Conservation (phyloP, 495 filamentous ascomycete genomes). For the Aspergillus saccharolyticus region DNA sequence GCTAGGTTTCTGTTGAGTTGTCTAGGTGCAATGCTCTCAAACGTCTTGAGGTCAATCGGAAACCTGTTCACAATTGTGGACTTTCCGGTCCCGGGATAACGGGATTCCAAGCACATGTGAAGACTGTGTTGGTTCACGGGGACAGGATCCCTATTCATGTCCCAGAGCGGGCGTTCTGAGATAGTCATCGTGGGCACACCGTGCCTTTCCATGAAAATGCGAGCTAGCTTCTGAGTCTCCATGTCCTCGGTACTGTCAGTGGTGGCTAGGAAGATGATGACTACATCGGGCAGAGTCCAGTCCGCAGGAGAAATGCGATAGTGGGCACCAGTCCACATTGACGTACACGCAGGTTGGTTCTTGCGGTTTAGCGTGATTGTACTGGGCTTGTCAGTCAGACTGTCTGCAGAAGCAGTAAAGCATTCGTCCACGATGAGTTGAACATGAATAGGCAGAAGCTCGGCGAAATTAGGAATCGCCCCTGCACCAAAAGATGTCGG, state of each 20-base stretch:
- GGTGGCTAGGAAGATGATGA: conserved; percentile 61
- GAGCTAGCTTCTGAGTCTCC: conserved; percentile 50
- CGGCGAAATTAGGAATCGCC: conserved; percentile 53
- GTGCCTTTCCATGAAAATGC: conserved; percentile 61
- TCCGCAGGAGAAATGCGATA: conserved; percentile 42
- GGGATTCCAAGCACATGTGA: conserved; percentile 66
- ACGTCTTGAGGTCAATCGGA: conserved; percentile 69
- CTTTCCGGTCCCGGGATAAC: conserved; percentile 44
- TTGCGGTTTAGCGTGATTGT: conserved; percentile 56
- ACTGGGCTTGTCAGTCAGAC: conserved; percentile 36
- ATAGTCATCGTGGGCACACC: conserved; percentile 63
- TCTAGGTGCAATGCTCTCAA: conserved; percentile 63
- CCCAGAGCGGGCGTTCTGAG: conserved; percentile 54
- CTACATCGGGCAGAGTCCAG: conserved; percentile 68
- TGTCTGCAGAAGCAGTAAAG: conserved; percentile 45
- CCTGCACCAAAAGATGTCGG: conserved; percentile 63
- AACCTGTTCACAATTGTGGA: conserved; percentile 52
- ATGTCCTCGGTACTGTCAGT: conserved; percentile 44
- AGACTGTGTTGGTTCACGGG: conserved; percentile 51
- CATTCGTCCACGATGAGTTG: conserved; percentile 75
- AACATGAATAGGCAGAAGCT: conserved; percentile 70
- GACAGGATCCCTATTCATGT: conserved; percentile 35
- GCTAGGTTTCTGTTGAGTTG: conserved; percentile 74
- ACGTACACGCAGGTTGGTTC: conserved; percentile 44
- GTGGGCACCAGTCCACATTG: conserved; percentile 41